A percentile compares a stretch with the other conserved stretches of the same genome.
phyloP scores from a whole-genome alignment of 2,329 filamentous ascomycete genomes.

The Talaromyces islandicus region DNA sequence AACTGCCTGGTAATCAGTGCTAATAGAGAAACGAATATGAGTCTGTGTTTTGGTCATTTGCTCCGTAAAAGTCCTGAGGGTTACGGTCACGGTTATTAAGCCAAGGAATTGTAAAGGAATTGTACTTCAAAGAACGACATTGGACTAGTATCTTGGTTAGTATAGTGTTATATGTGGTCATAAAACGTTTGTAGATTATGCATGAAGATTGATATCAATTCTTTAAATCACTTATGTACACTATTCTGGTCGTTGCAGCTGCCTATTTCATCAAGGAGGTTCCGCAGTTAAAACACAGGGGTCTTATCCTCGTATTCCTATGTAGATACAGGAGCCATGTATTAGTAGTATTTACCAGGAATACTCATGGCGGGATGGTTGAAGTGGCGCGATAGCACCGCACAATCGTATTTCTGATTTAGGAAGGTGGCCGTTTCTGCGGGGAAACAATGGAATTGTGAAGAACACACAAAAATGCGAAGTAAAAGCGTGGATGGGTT shows the following conservation, averaged over 20 bases:
- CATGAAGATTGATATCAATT: not conserved
- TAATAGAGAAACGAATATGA: too few species aligned
- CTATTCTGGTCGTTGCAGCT: not conserved
- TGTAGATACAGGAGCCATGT: not conserved
- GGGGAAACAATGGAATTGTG: not conserved
- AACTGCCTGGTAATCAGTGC: too few species aligned
- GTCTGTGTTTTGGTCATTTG: too few species aligned
- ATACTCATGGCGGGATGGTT: not conserved
- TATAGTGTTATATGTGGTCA: not conserved
- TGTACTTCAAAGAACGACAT: not conserved
- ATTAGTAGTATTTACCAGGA: too few species aligned
- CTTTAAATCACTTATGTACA: not conserved
- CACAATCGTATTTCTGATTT: not conserved
- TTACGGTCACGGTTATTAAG: too few species aligned
- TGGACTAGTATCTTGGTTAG: not conserved
- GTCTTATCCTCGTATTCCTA: not conserved
- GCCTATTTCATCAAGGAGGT: not conserved
- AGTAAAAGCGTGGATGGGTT: not conserved
- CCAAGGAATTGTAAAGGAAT: too few species aligned
- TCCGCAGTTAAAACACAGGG: not conserved
- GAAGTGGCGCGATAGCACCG: not conserved
- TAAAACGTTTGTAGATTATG: not conserved
- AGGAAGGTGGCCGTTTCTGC: not conserved
- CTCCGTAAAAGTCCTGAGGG: too few species aligned
- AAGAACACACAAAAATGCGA: not conserved